Base-by-base conservation (phyloP, 2,329 filamentous ascomycete genomes). In the Cladosporium colombiae region DNA sequence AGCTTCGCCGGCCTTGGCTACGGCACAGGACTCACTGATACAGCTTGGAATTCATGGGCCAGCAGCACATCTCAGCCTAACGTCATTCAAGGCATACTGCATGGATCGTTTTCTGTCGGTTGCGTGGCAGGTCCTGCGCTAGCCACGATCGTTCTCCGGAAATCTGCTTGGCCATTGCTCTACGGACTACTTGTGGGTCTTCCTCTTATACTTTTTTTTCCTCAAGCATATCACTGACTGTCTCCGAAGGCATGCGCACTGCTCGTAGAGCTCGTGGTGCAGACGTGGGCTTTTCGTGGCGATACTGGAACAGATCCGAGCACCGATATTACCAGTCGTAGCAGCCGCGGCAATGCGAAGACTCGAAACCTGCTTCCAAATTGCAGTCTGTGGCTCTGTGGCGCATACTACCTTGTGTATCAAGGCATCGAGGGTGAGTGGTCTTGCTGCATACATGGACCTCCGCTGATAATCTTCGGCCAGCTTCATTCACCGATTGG, bases 401-500 rank as follows among this genome's bases (percentile, higher is more conserved):
- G 60, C 33, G 23, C 27, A 37, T 62, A 53, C 33, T 62, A 62
- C 49, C 35, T 62, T 10, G 31, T 62, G 3, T 62, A 55, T 21
- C 60, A 62, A 27, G 46, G 60, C 31, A 33, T 62, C 16, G 60
- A 62, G 13, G 60, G 60, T 55, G n/a, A 29, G 56, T 21, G n/a
- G 5, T 18, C 5, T n/a, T 1, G 6, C 5, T 27, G 5, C 49
- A 10, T 23, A 46, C 7, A 46, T 21, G 3, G 18, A 46, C 40
- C 40, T 31, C 10, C 52, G 18, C 52, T 31, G 7, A 50, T 31
- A 21, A 55, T 29, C 5, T 3, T 16, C 16, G 14, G 18, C 8
- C 21, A 62, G 60, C 60, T 44, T 55, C 46, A 2, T 62, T 53
- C 60, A 62, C 60, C 16, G 60, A 62, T 23, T 62, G 60, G 60